These are phyloP conservation scores for Triticum timopheevii DNA, from an alignment of 176 grass and related monocot genomes.

Conservation along the genomic window DNA sequence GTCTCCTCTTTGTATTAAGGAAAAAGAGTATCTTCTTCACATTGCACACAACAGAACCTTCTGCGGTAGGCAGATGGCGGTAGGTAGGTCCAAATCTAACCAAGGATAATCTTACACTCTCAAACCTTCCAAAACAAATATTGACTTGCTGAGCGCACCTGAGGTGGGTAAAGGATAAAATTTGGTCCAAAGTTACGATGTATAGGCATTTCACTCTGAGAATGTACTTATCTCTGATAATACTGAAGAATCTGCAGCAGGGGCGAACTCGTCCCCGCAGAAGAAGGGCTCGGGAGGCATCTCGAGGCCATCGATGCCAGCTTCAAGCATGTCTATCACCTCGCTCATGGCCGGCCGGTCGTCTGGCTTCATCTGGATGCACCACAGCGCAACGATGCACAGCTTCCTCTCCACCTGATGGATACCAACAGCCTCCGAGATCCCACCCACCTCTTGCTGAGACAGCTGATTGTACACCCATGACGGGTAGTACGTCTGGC, in stretches of 20 bases:
- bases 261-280: background rate
- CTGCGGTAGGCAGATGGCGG: too few species aligned
- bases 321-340: constrained; percentile 3
- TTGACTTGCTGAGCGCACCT: background rate
- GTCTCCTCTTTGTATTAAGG: background rate
- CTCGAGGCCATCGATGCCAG: background rate
- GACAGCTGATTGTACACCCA: background rate
- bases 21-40: background rate
- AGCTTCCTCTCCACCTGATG: background rate
- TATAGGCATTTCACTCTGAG: background rate
- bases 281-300: background rate
- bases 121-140: too few species aligned
- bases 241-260: background rate
- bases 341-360: background rate
- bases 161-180: background rate
- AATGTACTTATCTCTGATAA: background rate
- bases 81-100: too few species aligned
- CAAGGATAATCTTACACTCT: too few species aligned
- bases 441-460: background rate
- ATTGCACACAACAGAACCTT: too few species aligned
- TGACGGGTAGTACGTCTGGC: background rate
- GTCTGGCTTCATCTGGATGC: background rate
- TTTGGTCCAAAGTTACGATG: background rate
- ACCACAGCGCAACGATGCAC: background rate
- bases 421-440: background rate